Base-by-base conservation (phyloP, 2,329 filamentous ascomycete genomes). In the Fusarium sororula region DNA sequence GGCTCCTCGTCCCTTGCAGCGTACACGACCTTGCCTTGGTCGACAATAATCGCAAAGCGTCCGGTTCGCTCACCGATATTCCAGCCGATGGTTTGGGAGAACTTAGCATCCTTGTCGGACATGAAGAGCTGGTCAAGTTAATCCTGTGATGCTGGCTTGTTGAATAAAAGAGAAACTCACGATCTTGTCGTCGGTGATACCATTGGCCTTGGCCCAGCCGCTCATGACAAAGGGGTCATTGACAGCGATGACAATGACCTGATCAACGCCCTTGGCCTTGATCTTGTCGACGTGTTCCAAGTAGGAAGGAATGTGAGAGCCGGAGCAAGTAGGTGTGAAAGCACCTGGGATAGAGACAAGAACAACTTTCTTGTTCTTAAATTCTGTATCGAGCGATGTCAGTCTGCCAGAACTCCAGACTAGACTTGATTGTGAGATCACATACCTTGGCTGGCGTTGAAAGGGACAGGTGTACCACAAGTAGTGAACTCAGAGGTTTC, bases 141-240 rank as follows among this genome's bases (percentile, higher is more conserved):
- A 64, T 32, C 50, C 41, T n/a, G 28, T 58, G 7, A 68, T 18
- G 56, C 32, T 57, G 39, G 30, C 26, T 38, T 14, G 37, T 17
- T 28, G 38, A 41, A 22, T 41, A 17, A 48, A 26, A 28, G 7
- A 35, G 60, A 32, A 63, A 82, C 87, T 77, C 77, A 89, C 87
- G 75, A 90, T 87, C 66, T 82, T 87, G 77, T 96, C 92, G 74
- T 91, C 90, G 80, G 89, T 91, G 80, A 96, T 87, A 60, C 88
- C 88, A 85, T 97, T 96, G 80, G 94, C 94, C 89, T 97, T 97
- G 84, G 91, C 92, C 94, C 94, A 96, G 62, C 93, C 94, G 78
- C 90, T 92, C 93, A 96, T 96, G 83, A 97, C 94, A 81, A 88
- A 97, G 74, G 91, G 87, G 84, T 97, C 95, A 84, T 97, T 97